Base-by-base conservation (phyloP, 129 eudicot species). In the Flaveria sonorensis region DNA sequence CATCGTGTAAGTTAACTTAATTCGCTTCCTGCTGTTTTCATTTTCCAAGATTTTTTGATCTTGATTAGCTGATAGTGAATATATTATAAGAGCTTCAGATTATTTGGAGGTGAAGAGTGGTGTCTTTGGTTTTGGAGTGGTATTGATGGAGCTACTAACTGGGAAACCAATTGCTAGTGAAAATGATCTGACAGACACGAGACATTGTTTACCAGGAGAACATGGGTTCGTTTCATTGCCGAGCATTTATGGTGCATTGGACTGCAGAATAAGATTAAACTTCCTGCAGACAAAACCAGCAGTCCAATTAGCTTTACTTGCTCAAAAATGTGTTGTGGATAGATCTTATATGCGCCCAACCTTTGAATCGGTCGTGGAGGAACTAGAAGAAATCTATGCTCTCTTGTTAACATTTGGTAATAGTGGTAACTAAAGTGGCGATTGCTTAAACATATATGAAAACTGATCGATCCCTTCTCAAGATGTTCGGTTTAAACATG, bases 341-440 rank as follows among this genome's bases (percentile, higher is more conserved):
- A 26, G 64, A 48, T 66, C 40, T 1, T 3, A 18, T 21, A 12
- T 61, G 60, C 79, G 62, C 32, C 79, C 79, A 13, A 63, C 79
- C 50, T 62, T 75, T 75, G 68, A 75, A 75, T 75, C 63, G 5
- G 72, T 66, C 11, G 30, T 75, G 72, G 51, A 75, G 79, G 79
- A 75, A 75, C 50, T 75, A 12, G 72, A 63, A 48, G 72, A 75
- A 63, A 75, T 75, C 48, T 75, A 63, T 20, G 72, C 7, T 43
- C 46, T 47, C 79, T 6, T 75, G 79, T 65, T 47, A 48, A 75
- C 64, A 26, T 19, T 51, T 51, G 51, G 51, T 28, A 60, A 47
- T 14, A 48, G 53, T 48, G 53, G 4, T 48, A 48, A 48, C 53
- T 48, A 48, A 14, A 45, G 48, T 0, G n/a, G 18, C 3, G 53